Percentiles rank a stretch among this genome's conserved stretches.
phyloP scores from a whole-genome alignment of 2,329 filamentous ascomycete species.

The Coniochaeta sp. region DNA sequence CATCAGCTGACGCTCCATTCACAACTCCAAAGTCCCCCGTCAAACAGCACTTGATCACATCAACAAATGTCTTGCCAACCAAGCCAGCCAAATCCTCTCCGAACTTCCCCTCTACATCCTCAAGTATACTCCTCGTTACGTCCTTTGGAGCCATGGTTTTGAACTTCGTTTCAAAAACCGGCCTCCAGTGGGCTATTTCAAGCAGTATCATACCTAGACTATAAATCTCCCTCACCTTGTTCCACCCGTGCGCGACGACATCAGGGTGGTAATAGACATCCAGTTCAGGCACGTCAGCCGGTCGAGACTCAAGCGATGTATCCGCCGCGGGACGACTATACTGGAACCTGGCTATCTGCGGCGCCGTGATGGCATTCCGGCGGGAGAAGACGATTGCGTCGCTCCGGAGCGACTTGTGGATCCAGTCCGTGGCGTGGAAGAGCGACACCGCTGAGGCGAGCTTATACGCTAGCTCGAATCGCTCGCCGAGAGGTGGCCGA shows the following conservation, averaged over 20 bases:
- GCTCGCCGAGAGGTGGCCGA: background rate
- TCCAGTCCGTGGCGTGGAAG: background rate
- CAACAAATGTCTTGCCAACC: background rate
- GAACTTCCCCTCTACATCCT: background rate
- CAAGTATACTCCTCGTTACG: background rate
- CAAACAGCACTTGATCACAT: background rate
- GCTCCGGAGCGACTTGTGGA: background rate
- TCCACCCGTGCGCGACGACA: background rate
- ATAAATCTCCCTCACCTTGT: background rate
- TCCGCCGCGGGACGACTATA: background rate
- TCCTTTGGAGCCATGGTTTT: background rate
- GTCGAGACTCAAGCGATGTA: background rate
- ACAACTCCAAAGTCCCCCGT: background rate
- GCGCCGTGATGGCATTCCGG: background rate
- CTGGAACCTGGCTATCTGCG: background rate
- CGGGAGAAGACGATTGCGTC: background rate
- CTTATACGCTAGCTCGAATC: background rate
- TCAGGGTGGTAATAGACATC: background rate
- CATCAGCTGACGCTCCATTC: background rate
- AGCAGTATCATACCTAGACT: background rate
- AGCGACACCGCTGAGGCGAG: background rate
- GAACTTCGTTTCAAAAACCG: background rate
- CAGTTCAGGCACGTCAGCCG: background rate
- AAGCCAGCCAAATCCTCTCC: background rate
- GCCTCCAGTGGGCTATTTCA: background rate